Base-by-base conservation (phyloP, 441 rosid genomes). In the Lepidium campestre region DNA sequence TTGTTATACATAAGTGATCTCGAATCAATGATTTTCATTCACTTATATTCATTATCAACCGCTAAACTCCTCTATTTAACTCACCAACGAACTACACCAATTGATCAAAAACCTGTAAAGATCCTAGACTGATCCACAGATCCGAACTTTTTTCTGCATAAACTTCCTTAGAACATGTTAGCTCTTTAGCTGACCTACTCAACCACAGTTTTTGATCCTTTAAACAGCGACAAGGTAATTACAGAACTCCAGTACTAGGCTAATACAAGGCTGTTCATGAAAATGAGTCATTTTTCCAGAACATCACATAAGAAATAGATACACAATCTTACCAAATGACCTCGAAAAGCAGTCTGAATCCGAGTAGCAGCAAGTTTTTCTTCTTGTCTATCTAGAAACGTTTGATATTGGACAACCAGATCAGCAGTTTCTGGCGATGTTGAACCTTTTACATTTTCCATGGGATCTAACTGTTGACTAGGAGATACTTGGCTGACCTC, bases 281-380 rank as follows among this genome's bases (percentile, higher is more conserved):
- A 50, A 32, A 54, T 6, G 34, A 62, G 9, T 6, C 35, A 15
- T 15, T 54, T 20, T 18, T 56, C 10, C 14, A 47, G 7, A n/a
- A 68, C 6, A 17, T 10, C 25, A 47, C 27, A 62, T 8, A 44
- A 56, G 35, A 56, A 66, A 57, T 15, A 13, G 22, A 11, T 27
- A n/a, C 13, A 44, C 40, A 41, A 78, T 48, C 91, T 84, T 76
- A 87, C 98, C 70, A 91, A 90, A 79, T 78, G 88, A 32, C 87
- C 90, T n/a, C 96, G 77, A 29, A 86, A 91, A 31, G 82, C 79
- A 0, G 94, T 72, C 67, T 91, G 98, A 53, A 91, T 87, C 70
- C 57, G 83, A 40, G 70, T 67, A 57, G 91, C 94, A 47, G 96
- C 80, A 34, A 62, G 45, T 35, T 67, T 75, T 62, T 77, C 53